Evolutionary conservation across 192 early-diverging fungal genomes (phyloP), one percentile per base, ranked within the genome.

Genomic region (Phlyctochytrium arcticum): DNA sequence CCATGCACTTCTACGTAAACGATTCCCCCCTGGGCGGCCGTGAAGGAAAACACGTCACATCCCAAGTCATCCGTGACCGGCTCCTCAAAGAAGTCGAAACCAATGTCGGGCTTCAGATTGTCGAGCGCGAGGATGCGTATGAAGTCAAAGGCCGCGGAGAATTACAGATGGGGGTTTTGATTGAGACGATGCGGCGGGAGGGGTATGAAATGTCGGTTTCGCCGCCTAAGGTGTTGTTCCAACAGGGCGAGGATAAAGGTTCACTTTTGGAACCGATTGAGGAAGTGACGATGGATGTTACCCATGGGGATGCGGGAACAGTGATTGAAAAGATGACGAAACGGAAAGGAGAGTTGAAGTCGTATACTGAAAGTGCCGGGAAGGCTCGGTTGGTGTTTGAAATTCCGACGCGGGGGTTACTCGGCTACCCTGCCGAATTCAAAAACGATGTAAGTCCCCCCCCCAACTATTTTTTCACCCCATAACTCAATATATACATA

Each of bases 71-170:
- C 57, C 80, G 86, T 27, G 87, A 89, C 46, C 82, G 91, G 10
- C 72, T 93, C 48, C 75, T 84, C 53, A 83, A 80, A 65, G 91
- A 93, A 69, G 79, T 84, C 8, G 89, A 91, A 71, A 89, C 85
- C 59, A 93, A 93, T 67, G 89, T 91, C 2, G 87, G 89, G 5
- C 83, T 93, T 36, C 86, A 87, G 65, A 74, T 93, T 35, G 77
- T 81, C n/a, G 86, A 89, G 63, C 76, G 78, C 35, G 80, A 81
- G 47, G 88, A 89, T 34, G 74, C 90, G 0, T 88, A 89, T 68
- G 91, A 93, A 74, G 91, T 93, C 37, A 85, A 85, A 48, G 91
- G 91, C 30, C 88, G 91, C 42, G 91, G 91, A n/a, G 91, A 93
- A 78, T 78, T 93, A 31, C 91, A 93, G 76, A 81, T 93, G 50